Conservation (phyloP, 768 basidiomycete species). For the Mycena maculata region DNA sequence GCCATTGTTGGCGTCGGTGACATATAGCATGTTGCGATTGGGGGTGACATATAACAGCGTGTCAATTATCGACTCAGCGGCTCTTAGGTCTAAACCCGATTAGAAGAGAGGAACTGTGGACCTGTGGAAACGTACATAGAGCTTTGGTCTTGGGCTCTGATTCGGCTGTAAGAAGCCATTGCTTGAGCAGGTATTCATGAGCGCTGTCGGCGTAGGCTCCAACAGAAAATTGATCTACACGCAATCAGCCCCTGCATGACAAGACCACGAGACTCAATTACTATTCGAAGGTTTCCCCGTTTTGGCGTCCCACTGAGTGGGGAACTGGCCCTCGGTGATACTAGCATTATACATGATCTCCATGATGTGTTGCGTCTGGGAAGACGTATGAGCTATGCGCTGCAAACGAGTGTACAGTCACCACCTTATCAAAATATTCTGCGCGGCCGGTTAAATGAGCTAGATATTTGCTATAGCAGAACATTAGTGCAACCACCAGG, state of each 20-base stretch:
- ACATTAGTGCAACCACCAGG: constrained; percentile 15
- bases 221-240: constrained; percentile 57
- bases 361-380: constrained; percentile 59
- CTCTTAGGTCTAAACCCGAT: constrained; percentile 53
- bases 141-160: constrained; percentile 57
- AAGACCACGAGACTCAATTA: constrained; percentile 36
- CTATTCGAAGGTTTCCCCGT: constrained; percentile 58
- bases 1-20: constrained; percentile 60
- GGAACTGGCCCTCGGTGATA: constrained; percentile 62
- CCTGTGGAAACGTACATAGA: constrained; percentile 61
- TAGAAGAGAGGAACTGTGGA: neutral
- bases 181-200: constrained; percentile 77
- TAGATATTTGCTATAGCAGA: constrained; percentile 71
- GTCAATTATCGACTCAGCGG: constrained; percentile 64
- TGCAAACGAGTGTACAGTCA: constrained; percentile 26
- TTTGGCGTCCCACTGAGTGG: constrained; percentile 61
- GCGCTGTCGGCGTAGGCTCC: constrained; percentile 73
- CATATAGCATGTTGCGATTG: constrained; percentile 69
- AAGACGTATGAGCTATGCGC: constrained; percentile 51
- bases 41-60: constrained; percentile 69
- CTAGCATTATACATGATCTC: constrained; percentile 62
- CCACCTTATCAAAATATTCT: constrained; percentile 64
- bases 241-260: neutral
- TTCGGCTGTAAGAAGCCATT: constrained; percentile 63
- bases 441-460: constrained; percentile 79